Base-by-base conservation (phyloP, 2,329 filamentous ascomycete species). In the Ophiocordyceps unilateralis region DNA sequence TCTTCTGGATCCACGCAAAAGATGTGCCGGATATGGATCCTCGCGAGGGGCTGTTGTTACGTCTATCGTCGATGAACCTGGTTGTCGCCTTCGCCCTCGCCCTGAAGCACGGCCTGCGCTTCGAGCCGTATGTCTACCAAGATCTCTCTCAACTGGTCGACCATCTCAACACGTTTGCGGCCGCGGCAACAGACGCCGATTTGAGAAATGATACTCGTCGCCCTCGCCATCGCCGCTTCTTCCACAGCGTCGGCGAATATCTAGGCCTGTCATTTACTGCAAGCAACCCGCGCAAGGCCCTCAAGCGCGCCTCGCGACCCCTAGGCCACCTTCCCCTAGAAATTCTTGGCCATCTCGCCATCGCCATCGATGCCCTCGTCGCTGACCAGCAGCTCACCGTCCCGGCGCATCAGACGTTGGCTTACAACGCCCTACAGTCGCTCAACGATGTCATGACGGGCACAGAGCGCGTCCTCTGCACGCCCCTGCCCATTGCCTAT, bases 271-370 rank as follows among this genome's bases (percentile, higher is more conserved):
- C 81, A 0, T 84, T 89, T 53, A 82, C 83, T 5, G 70, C 76
- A 45, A 82, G 78, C 42, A 91, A 91, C 61, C 85, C 85, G 0
- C 72, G 82, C 45, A 87, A 87, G 63, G 62, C 73, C 39, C 68
- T 91, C 59, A 91, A 91, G 69, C 71, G 73, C 38, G 74, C 82
- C 14, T 72, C 74, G 48, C 74, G 72, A 50, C 83, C 84, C 1
- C 69, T 89, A 12, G 85, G 85, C 43, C 88, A 93, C 58, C 68
- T 89, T n/a, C 85, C 85, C 0, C 67, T 89, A 9, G 85, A 93
- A 57, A 83, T 91, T 43, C 66, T 91, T 24, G 81, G 72, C 54
- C 80, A 89, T 56, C 60, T 91, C 5, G 74, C 74, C 19, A 62
- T 76, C 21, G 81, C 82, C 48, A 61, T 83, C 26, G 78, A 86